Evolutionary conservation across 768 basidiomycete genomes (phyloP).

Genomic region (Xerocomellus intermedius): DNA sequence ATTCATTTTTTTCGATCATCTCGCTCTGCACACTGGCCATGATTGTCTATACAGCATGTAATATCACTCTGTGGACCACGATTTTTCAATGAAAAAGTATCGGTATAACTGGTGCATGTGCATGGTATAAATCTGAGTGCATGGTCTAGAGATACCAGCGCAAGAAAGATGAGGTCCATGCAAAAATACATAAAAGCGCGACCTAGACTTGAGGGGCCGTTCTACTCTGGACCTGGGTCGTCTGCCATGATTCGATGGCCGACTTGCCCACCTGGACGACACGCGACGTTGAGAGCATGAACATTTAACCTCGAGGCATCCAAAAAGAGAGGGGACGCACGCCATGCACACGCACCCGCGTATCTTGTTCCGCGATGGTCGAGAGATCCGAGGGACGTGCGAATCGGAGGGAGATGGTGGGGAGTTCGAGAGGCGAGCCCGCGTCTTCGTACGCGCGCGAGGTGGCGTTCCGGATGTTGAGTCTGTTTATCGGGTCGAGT

Average conservation of each 20-base stretch:
- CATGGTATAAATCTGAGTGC: not conserved
- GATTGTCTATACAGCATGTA: constrained; percentile 26
- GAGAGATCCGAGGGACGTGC: constrained; percentile 18
- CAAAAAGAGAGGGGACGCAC: not conserved
- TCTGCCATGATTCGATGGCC: constrained; percentile 16
- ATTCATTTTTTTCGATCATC: not conserved
- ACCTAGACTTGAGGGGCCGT: not conserved
- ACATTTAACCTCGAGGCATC: not conserved
- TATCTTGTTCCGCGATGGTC: not conserved
- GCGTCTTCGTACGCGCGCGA: constrained; percentile 10
- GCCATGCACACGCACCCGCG: not conserved
- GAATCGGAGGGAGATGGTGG: constrained; percentile 24
- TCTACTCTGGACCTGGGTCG: constrained; percentile 1
- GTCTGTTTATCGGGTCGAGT: not conserved
- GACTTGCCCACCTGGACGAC: constrained; percentile 6
- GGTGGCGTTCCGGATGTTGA: constrained; percentile 28
- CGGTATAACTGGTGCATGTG: not conserved
- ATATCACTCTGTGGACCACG: constrained; percentile 18
- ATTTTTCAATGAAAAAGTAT: constrained; percentile 8
- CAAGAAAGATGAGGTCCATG: not conserved
- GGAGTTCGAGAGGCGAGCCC: constrained; percentile 6
- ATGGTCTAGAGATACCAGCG: not conserved
- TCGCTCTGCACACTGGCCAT: constrained; percentile 10
- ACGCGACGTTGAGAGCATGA: no score
- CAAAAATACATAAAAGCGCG: not conserved